phyloP scores from a whole-genome alignment of 441 rosid species.

The Aleurites moluccanus region DNA sequence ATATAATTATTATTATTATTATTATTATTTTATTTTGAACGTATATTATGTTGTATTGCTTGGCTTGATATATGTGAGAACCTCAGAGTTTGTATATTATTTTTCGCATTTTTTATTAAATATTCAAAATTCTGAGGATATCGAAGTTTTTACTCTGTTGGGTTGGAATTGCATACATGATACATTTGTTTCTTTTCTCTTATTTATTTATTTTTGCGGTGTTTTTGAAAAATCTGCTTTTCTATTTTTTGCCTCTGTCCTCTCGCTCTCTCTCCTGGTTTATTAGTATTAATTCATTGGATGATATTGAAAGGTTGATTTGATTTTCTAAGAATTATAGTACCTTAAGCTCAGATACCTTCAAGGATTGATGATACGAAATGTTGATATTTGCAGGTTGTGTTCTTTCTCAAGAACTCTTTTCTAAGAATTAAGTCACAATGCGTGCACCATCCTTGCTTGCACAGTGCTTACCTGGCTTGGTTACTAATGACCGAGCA shows the following conservation, averaged over 20 bases:
- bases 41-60: not conserved
- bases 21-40: not conserved
- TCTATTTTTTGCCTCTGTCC: not conserved
- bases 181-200: not conserved
- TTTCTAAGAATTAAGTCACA: conserved; percentile 23
- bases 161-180: not conserved
- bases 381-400: conserved; percentile 33
- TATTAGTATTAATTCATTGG: conserved; percentile 20
- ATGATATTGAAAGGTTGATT: conserved; percentile 28
- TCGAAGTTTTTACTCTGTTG: not conserved
- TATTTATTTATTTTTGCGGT: not conserved
- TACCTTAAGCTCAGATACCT: not conserved
- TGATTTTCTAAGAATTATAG: not conserved
- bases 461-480: conserved; percentile 88
- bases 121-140: not conserved
- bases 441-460: conserved; percentile 92
- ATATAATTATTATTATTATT: no score
- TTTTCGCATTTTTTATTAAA: not conserved
- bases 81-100: not conserved
- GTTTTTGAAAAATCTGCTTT: not conserved
- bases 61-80: not conserved
- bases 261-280: not conserved
- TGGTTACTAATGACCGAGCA: conserved; percentile 68
- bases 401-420: conserved; percentile 17
- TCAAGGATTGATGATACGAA: conserved; percentile 20